phyloP scores from a whole-genome alignment of 495 filamentous ascomycete species.

The Lepidopterella palustris region DNA sequence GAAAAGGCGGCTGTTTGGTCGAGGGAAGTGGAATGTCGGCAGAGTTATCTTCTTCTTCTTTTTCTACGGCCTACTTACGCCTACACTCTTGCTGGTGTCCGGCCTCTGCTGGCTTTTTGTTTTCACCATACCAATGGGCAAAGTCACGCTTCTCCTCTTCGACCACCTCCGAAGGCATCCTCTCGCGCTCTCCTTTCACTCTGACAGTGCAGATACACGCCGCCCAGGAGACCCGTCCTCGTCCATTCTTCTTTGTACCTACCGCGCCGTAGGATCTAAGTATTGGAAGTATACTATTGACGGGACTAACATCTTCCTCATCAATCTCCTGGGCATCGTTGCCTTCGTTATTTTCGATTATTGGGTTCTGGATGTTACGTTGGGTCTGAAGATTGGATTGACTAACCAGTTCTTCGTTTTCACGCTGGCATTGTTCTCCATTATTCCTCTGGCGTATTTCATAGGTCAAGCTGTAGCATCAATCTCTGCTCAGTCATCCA shows the following conservation, averaged over 20 bases:
- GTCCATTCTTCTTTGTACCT: slow-evolving; percentile 91
- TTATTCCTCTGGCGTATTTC: slow-evolving; percentile 97
- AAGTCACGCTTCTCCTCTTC: slow-evolving; percentile 82
- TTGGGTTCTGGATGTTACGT: slow-evolving; percentile 58
- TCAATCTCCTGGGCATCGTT: slow-evolving; percentile 89
- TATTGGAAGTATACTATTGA: slow-evolving; percentile 99
- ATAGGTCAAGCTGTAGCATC: slow-evolving; percentile 99
- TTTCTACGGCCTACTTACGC: slow-evolving; percentile 91
- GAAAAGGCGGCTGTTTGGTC: slow-evolving; percentile 87
- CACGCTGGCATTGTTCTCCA: slow-evolving; percentile 73
- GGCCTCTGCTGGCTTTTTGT: slow-evolving; percentile 91
- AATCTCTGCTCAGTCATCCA: slow-evolving; percentile 97
- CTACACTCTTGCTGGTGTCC: slow-evolving; percentile 79
- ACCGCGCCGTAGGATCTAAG: slow-evolving; percentile 85
- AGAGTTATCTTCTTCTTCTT: slow-evolving; percentile 93
- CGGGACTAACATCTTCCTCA: slow-evolving; percentile 97
- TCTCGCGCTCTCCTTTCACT: slow-evolving; percentile 86
- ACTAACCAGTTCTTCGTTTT: slow-evolving; percentile 83
- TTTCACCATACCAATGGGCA: slow-evolving; percentile 98
- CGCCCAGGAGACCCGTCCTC: slow-evolving; percentile 57
- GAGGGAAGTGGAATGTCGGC: slow-evolving; percentile 91
- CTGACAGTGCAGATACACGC: slow-evolving; percentile 69
- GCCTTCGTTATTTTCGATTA: slow-evolving; percentile 91
- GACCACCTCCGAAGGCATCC: slow-evolving; percentile 91
- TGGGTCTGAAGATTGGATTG: slow-evolving; percentile 62